Evolutionary conservation across 805 yeast genomes (phyloP), one percentile per base, ranked within the genome.

Genomic region (Komagataella kurtzmanii): DNA sequence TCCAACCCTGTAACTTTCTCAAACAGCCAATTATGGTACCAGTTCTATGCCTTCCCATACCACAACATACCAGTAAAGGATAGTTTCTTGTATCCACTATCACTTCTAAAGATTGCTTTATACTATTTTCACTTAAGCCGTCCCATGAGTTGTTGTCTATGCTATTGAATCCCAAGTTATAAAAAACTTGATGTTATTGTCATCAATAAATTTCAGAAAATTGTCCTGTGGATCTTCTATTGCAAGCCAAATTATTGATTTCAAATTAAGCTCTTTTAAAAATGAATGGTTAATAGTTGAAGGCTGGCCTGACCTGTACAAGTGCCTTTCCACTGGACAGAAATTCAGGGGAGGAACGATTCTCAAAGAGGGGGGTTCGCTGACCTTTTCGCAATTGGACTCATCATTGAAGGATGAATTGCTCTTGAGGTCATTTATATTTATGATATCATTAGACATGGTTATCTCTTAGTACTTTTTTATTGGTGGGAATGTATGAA

Each of bases 11-110:
- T 17, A 93, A 70, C 54, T 96, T 75, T 56, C 99, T 72, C 48
- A 91, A 69, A 65, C 99, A 91, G 1, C 99, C 99, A 54, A 93
- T 80, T 3, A 93, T 96, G 0, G 98, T 90, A 1, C 99, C 99
- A 0, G 98, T 90, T 57, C 99, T 74, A 65, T 91, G 99, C 58
- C 99, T 73, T 0, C 99, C 99, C 99, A 93, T 93, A 12, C 97
- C 97, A 60, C 98, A 93, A 65, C 98, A 93, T 3, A 90, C 90
- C 50, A 93, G 69, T 55, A 93, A 60, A 0, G 99, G 98, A 60
- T 88, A 87, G 63, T 81, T 80, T n/a, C 78, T 74, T 55, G 75
- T 76, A 58, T 87, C 77, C 47, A 83, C 78, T 17, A 91, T 85
- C 40, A 88, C 74, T 55, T 83, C 85, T 55, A 91, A 68, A 0